Evolutionary conservation across 352 stramenopile genomes (phyloP).

Genomic region (Pythium phragmitis): DNA sequence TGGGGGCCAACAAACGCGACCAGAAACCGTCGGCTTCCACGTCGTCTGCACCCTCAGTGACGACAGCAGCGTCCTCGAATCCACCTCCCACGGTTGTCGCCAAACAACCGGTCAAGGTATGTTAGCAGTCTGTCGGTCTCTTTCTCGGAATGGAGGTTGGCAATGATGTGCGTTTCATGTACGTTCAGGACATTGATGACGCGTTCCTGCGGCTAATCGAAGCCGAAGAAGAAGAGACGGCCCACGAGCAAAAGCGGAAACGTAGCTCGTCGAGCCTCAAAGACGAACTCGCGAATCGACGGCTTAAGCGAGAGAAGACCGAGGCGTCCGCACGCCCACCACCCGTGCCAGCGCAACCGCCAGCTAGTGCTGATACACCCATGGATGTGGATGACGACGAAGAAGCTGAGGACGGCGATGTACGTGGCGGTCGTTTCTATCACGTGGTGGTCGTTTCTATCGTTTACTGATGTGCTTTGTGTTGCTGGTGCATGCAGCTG

Average conservation of each 20-base stretch:
- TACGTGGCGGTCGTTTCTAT: not conserved
- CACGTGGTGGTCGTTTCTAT: too few species aligned
- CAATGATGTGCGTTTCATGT: not conserved
- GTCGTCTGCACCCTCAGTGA: not conserved
- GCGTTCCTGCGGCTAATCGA: slow-evolving; percentile 75
- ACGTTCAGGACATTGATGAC: slow-evolving; percentile 60
- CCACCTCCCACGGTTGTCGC: slow-evolving; percentile 19
- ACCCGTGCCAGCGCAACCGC: not conserved
- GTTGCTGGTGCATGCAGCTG: slow-evolving; percentile 32
- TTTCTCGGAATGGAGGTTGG: too few species aligned
- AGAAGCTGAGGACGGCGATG: slow-evolving; percentile 7
- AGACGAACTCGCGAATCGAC: slow-evolving; percentile 52
- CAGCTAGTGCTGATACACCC: not conserved
- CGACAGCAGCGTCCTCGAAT: slow-evolving; percentile 5
- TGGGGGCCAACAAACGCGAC: slow-evolving; percentile 29
- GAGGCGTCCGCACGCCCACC: slow-evolving; percentile 19
- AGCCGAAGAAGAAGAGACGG: slow-evolving; percentile 68
- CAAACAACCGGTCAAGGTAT: slow-evolving; percentile 30
- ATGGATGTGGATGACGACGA: slow-evolving; percentile 1
- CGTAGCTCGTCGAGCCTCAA: slow-evolving; percentile 38
- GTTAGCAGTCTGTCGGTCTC: not conserved
- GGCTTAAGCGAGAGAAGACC: slow-evolving; percentile 31
- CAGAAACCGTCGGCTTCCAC: slow-evolving; percentile 15
- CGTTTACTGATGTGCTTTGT: not conserved
- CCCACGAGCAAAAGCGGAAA: slow-evolving; percentile 50